These are phyloP conservation scores for Neoboletus brunneissimus DNA, from an alignment of 768 basidiomycete genomes.

Conservation along the genomic window DNA sequence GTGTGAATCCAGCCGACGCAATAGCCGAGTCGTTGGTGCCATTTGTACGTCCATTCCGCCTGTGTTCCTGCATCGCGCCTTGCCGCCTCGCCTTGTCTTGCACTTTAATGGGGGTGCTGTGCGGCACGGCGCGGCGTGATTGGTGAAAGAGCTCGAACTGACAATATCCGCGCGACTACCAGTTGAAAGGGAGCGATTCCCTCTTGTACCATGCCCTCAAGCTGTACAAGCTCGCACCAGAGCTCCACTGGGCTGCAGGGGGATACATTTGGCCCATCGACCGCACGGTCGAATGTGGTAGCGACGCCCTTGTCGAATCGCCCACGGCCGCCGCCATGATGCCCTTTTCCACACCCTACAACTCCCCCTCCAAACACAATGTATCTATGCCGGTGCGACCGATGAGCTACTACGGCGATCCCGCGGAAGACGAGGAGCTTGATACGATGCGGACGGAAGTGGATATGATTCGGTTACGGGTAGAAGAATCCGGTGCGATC, in stretches of 20 bases:
- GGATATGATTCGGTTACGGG: constrained; percentile 47
- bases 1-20: constrained; percentile 64
- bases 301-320: constrained; percentile 37
- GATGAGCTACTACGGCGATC: constrained; percentile 45
- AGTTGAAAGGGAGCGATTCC: constrained; percentile 79
- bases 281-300: constrained; percentile 60
- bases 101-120: constrained; percentile 3
- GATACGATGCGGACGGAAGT: constrained; percentile 29
- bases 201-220: constrained; percentile 75
- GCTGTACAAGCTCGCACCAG: constrained; percentile 69
- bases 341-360: constrained; percentile 23
- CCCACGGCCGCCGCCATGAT: constrained; percentile 20
- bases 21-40: constrained; percentile 71
- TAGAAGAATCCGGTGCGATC: constrained; percentile 68
- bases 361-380: constrained; percentile 21
- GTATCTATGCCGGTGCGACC: constrained; percentile 37
- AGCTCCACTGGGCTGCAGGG: constrained; percentile 79
- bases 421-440: constrained; percentile 36
- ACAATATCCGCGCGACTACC: constrained; percentile 5
- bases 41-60: constrained; percentile 45
- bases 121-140: constrained; percentile 2
- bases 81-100: background rate
- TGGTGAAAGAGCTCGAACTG: constrained; percentile 12
- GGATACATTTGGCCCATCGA: constrained; percentile 81
- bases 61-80: constrained; percentile 10